These are phyloP conservation scores for Symbiodinium natans DNA, from an alignment of 73 alveolate genomes.

Conservation along the genomic window DNA sequence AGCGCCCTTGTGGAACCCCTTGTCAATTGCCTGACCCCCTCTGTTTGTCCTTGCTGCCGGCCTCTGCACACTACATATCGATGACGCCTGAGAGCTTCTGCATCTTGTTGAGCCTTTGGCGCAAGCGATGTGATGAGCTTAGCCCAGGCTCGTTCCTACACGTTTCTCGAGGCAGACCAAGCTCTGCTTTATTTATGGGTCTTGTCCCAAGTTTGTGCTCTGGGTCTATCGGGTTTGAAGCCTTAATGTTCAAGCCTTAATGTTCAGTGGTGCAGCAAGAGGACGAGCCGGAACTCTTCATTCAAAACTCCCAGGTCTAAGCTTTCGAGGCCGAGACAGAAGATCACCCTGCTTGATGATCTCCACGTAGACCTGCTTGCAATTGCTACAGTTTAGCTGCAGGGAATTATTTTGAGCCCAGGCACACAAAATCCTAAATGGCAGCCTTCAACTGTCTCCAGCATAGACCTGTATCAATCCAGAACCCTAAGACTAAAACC, in stretches of 20 bases:
- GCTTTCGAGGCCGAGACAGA: conserved; percentile 13
- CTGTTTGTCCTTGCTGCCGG: not conserved
- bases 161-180: not conserved
- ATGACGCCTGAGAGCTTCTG: conserved; percentile 93
- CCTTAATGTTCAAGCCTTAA: not conserved
- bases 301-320: not conserved
- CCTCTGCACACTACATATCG: conserved; percentile 60
- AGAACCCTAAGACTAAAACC: too few species aligned
- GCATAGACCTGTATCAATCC: too few species aligned
- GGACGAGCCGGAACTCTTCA: too few species aligned
- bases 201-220: not conserved
- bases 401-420: too few species aligned
- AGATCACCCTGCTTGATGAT: conserved; percentile 94
- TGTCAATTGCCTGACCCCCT: too few species aligned
- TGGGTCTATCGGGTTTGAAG: not conserved
- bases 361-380: conserved; percentile 88
- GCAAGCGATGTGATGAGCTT: not conserved
- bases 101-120: conserved; percentile 88
- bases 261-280: too few species aligned
- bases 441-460: too few species aligned
- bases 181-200: not conserved
- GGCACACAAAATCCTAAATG: too few species aligned
- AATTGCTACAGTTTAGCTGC: too few species aligned
- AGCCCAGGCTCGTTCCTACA: not conserved
- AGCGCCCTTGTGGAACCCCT: too few species aligned